These are phyloP conservation scores for Sistotremastrum niveocremeum DNA, from an alignment of 768 basidiomycete species.

Conservation along the genomic window DNA sequence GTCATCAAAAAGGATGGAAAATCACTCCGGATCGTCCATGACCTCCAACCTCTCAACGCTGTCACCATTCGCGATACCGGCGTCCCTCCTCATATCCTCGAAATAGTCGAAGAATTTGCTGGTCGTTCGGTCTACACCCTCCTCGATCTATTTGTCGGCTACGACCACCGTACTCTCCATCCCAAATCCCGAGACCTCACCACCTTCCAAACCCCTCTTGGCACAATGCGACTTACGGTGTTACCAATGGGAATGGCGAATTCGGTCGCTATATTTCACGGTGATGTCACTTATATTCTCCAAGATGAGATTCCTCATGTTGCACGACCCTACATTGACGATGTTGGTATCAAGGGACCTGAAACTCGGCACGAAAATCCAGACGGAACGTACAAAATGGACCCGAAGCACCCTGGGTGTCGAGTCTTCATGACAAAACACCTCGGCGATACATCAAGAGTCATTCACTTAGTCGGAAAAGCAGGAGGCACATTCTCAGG, in stretches of 20 bases:
- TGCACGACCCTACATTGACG: slow-evolving; percentile 26
- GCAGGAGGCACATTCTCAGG: slow-evolving; percentile 24
- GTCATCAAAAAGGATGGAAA: slow-evolving; percentile 18
- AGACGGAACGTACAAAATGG: slow-evolving; percentile 20
- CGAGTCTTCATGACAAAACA: slow-evolving; percentile 27
- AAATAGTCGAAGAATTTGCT: slow-evolving; percentile 19
- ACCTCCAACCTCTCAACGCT: slow-evolving; percentile 20
- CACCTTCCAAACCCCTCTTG: slow-evolving; percentile 27
- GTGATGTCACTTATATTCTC: slow-evolving; percentile 24
- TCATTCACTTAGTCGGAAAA: slow-evolving; percentile 25
- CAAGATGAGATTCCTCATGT: slow-evolving; percentile 25
- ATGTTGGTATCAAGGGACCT: slow-evolving; percentile 23
- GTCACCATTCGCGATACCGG: slow-evolving; percentile 21
- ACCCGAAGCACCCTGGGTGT: slow-evolving; percentile 24
- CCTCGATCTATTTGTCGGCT: slow-evolving; percentile 18
- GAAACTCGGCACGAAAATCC: slow-evolving; percentile 14
- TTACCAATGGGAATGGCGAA: slow-evolving; percentile 32
- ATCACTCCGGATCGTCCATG: slow-evolving; percentile 10
- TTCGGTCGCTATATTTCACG: slow-evolving; percentile 26
- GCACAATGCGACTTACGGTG: slow-evolving; percentile 16
- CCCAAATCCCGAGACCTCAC: slow-evolving; percentile 24
- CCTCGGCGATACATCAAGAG: slow-evolving; percentile 19
- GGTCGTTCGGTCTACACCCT: slow-evolving; percentile 16
- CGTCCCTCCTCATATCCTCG: slow-evolving; percentile 19
- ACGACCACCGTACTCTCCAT: slow-evolving; percentile 19